These are phyloP conservation scores for Calocybe gangraenosa DNA, from an alignment of 768 basidiomycete genomes.

Conservation along the genomic window DNA sequence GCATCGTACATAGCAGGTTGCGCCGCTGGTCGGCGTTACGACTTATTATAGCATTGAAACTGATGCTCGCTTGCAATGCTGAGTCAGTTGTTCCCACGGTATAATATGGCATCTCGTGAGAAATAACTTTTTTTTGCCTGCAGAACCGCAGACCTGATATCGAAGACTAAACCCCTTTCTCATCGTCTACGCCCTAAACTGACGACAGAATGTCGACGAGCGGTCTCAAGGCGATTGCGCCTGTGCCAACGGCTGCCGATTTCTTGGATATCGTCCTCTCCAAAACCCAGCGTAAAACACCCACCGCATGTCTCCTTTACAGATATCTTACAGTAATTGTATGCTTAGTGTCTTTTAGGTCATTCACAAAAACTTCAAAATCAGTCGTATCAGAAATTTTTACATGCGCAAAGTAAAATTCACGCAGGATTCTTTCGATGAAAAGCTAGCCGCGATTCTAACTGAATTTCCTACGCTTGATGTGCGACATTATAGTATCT, in stretches of 20 bases:
- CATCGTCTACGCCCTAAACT: not conserved
- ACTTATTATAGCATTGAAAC: too few species aligned
- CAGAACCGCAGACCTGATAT: not conserved
- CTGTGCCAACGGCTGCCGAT: constrained; percentile 95
- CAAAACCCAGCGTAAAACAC: constrained; percentile 95
- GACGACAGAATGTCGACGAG: constrained; percentile 63
- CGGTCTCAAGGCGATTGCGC: constrained; percentile 94
- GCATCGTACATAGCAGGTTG: too few species aligned
- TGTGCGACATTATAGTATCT: constrained; percentile 44
- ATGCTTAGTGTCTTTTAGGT: constrained; percentile 44
- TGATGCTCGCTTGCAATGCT: too few species aligned
- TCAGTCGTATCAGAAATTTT: constrained; percentile 94
- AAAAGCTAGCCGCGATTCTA: constrained; percentile 90
- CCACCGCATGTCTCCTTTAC: constrained; percentile 56
- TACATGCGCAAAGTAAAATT: constrained; percentile 99
- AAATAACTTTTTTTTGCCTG: constrained; percentile 13
- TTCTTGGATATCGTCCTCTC: constrained; percentile 93
- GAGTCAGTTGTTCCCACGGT: constrained; percentile 3
- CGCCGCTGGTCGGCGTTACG: too few species aligned
- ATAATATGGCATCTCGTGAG: constrained; percentile 11
- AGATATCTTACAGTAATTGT: constrained; percentile 1
- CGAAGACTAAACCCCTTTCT: not conserved
- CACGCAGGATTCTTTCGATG: constrained; percentile 94
- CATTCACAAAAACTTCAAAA: constrained; percentile 99
- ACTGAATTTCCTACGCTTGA: constrained; percentile 97